phyloP scores from a whole-genome alignment of 768 basidiomycete species.

The Mycena albidolilacea region DNA sequence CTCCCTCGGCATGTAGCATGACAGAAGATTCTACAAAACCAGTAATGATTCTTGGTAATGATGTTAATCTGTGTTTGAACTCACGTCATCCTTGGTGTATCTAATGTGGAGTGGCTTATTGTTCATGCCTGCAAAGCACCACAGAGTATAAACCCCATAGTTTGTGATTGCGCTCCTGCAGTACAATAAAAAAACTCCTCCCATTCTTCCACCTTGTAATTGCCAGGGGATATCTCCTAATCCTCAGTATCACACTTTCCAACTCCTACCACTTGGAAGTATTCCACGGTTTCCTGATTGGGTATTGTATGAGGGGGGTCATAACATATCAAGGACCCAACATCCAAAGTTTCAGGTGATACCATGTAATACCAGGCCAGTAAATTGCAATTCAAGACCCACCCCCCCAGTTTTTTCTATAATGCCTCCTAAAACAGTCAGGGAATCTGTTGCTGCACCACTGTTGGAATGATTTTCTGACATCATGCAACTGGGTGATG shows the following conservation, averaged over 20 bases:
- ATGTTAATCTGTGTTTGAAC: neutral
- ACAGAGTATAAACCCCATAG: neutral
- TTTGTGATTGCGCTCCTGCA: neutral
- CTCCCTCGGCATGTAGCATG: no score
- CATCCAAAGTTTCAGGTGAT: constrained; percentile 1
- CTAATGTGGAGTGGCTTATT: neutral
- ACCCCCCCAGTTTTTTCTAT: constrained; percentile 7
- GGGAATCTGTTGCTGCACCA: no score
- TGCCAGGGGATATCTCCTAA: neutral
- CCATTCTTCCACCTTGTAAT: neutral
- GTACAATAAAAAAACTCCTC: neutral
- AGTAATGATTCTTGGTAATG: neutral
- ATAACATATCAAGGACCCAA: neutral
- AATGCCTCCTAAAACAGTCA: constrained; percentile 8
- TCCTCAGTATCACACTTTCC: neutral
- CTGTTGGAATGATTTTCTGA: no score
- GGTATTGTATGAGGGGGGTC: constrained; percentile 1
- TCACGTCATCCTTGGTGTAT: neutral
- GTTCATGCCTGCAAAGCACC: neutral
- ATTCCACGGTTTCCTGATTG: constrained; percentile 6
- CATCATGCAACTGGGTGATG: no score
- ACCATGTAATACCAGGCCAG: neutral
- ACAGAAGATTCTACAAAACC: neutral
- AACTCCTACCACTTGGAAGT: neutral
- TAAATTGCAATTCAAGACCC: constrained; percentile 7